Conservation (phyloP, 148 eudicot genomes). For the Euryodendron excelsum region DNA sequence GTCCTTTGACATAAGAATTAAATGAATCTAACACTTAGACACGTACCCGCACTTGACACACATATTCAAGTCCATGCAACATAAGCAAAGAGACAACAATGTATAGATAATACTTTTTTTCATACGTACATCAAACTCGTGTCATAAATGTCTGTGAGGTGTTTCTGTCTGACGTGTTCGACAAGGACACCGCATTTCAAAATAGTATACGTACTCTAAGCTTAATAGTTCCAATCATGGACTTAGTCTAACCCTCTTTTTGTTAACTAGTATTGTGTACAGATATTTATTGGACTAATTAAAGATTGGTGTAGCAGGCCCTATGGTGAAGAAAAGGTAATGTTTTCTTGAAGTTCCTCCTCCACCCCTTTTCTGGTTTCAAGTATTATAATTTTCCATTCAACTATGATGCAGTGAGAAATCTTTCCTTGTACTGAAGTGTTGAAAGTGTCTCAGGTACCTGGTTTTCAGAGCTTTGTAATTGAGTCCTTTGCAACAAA, state of each 20-base stretch:
- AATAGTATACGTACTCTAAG: not conserved
- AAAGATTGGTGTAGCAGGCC: constrained; percentile 86
- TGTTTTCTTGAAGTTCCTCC: constrained; percentile 6
- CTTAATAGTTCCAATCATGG: not conserved
- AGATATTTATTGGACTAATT: constrained; percentile 75
- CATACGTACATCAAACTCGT: no score
- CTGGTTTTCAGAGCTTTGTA: constrained; percentile 81
- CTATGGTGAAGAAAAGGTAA: constrained; percentile 79
- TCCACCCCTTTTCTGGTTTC: not conserved
- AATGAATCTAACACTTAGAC: no score
- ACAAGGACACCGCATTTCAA: not conserved
- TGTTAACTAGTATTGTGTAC: constrained; percentile 74
- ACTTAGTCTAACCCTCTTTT: constrained; percentile 3
- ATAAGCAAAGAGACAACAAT: no score
- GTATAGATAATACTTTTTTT: no score
- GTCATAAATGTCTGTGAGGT: not conserved
- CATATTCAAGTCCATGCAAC: no score
- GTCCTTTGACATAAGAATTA: no score
- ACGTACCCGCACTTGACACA: no score
- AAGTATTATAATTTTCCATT: not conserved
- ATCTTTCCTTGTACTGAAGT: constrained; percentile 24
- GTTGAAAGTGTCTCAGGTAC: constrained; percentile 56
- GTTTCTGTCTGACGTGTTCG: not conserved
- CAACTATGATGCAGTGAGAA: not conserved
- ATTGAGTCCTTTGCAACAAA: constrained; percentile 70